Evolutionary conservation across 306 rosid genomes (phyloP), one percentile per base, ranked within the genome.

Genomic region (Acacia confusa): DNA sequence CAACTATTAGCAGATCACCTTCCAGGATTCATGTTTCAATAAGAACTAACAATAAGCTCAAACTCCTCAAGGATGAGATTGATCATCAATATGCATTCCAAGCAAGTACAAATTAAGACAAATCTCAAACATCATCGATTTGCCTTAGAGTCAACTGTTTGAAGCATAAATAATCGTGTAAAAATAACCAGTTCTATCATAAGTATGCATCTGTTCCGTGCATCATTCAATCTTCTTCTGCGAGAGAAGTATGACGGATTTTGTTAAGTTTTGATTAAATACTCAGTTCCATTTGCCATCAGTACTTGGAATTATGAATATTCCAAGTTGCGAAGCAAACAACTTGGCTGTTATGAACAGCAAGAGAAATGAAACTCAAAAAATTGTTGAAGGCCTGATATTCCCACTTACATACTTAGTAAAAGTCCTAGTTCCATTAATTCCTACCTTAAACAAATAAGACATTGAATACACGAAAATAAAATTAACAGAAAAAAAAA

Each of bases 1-100:
- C 70, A 70, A 79, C 15, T 27, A 17, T 83, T 32, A 89, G 75
- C 65, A 77, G 66, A 72, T 7, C 79, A 57, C 57, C 71, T 24
- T 22, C 44, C 71, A 41, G 22, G 64, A 40, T 36, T 41, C 34
- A 74, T 66, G 36, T 25, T 68, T 47, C 82, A 53, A 64, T 36
- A 70, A 66, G 44, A 63, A 28, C 17, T 40, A 40, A 45, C 52
- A 44, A 36, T 6, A 52, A 32, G 36, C 73, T 47, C 47, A 28
- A 47, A 55, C 53, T 70, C 72, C 57, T 47, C 30, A 36, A 17
- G 44, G 45, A 52, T 45, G n/a, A 70, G 65, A 65, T 27, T 12
- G 60, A 25, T 44, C 48, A 60, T 19, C 58, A 19, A 52, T 14
- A 9, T 14, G 40, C 12, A 43, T 60, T 81, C 45, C 78, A 34